A percentile compares a stretch with the other conserved stretches of the same genome.
Evolutionary conservation across 129 eudicot genomes (phyloP).

Genomic region (Deinandra increscens): DNA sequence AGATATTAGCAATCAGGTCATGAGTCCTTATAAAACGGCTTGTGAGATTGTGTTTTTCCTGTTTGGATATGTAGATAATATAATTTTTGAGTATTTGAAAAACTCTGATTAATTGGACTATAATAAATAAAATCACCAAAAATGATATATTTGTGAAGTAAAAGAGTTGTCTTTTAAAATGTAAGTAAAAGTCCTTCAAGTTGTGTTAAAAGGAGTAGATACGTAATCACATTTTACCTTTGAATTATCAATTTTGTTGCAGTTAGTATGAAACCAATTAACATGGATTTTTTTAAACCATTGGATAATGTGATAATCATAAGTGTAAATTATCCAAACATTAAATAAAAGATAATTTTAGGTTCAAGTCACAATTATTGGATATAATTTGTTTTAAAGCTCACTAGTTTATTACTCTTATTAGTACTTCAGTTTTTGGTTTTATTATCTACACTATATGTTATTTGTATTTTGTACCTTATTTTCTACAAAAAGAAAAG

Average conservation of each 20-base stretch:
- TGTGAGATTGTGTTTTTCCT: background rate
- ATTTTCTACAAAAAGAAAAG: too few relatives aligned
- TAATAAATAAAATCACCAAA: background rate
- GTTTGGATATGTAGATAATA: background rate
- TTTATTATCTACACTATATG: too few relatives aligned
- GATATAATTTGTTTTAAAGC: too few relatives aligned
- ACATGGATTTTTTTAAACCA: too few relatives aligned
- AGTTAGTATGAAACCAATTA: background rate
- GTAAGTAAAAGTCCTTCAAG: background rate
- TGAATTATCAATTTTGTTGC: background rate
- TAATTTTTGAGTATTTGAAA: background rate
- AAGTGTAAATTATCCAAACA: background rate
- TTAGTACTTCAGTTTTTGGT: too few relatives aligned
- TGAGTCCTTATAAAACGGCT: background rate
- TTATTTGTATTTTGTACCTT: too few relatives aligned
- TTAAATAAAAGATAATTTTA: background rate
- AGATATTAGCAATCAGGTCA: background rate
- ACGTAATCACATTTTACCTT: background rate
- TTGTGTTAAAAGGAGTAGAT: slow-evolving; percentile 2
- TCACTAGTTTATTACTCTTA: too few relatives aligned
- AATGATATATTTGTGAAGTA: background rate
- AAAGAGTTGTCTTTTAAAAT: slow-evolving; percentile 1
- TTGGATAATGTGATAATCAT: too few relatives aligned
- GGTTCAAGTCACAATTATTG: background rate
- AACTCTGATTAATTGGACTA: background rate